phyloP scores from a whole-genome alignment of 805 yeast species.

The Ascoidea asiatica region DNA sequence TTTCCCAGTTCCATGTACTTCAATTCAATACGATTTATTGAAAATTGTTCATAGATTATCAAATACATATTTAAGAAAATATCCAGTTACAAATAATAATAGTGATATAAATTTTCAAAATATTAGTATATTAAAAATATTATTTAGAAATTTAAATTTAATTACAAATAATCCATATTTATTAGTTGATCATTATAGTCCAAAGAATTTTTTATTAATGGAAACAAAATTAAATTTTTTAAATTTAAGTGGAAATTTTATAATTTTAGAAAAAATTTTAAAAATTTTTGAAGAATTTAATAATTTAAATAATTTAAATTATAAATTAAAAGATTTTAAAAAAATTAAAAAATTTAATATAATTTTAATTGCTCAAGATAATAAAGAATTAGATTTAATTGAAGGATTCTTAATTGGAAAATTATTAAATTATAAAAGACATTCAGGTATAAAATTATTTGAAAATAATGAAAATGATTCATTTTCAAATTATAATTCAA shows the following conservation, averaged over 20 bases:
- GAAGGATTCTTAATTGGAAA: conserved; percentile 75
- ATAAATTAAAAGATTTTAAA: conserved; percentile 2
- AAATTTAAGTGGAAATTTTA: conserved; percentile 46
- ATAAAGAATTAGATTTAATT: conserved; percentile 62
- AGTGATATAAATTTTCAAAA: background rate
- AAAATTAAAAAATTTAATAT: conserved; percentile 16
- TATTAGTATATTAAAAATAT: conserved; percentile 2
- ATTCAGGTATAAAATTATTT: conserved; percentile 49
- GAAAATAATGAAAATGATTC: conserved; percentile 17
- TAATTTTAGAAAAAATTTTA: conserved; percentile 35
- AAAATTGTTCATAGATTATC: too few species aligned
- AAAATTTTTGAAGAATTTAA: conserved; percentile 20
- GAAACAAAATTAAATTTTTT: conserved; percentile 45
- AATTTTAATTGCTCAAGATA: conserved; percentile 41
- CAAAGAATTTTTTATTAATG: conserved; percentile 52
- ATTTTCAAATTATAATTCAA: conserved; percentile 4
- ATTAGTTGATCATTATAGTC: conserved; percentile 66
- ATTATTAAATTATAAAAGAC: conserved; percentile 45
- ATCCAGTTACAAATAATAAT: background rate
- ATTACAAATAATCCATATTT: conserved; percentile 50
- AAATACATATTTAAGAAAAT: too few species aligned
- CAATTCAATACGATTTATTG: background rate
- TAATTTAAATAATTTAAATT: conserved; percentile 9
- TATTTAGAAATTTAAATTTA: conserved; percentile 4
- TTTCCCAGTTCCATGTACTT: background rate